Evolutionary conservation across 805 yeast genomes (phyloP), one percentile per base, ranked within the genome.

Genomic region (Grigorovia yakushimaensis): DNA sequence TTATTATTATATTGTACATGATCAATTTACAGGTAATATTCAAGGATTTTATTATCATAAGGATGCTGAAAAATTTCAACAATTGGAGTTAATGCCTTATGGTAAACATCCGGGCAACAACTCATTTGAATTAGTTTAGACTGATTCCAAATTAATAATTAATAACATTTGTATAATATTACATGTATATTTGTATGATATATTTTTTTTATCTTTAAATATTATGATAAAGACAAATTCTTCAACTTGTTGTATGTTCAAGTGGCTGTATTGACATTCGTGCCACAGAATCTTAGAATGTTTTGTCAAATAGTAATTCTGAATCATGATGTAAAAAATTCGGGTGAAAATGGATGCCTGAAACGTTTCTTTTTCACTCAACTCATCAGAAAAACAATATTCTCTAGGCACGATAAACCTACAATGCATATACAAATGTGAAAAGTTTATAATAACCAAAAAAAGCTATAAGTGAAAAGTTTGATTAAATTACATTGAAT

Each of bases 1-100:
- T 0, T 88, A 88, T 61, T 89, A 89, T 65, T 89, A 88, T 61
- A 78, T 88, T 24, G 86, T 88, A 40, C 81, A 88, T 57, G 85
- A 85, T 64, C 89, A 87, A 59, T 51, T 71, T 6, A 79, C 82
- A 2, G 96, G 96, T 6, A 69, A 78, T 6, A 77, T 89, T 22
- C 73, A 77, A 43, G 98, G 98, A 4, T 73, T 84, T 43, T 89
- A 89, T 63, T 89, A 80, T 68, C 94, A 88, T 64, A 75, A 77
- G 54, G 72, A 76, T n/a, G 81, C 89, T 1, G 94, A 84, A 53
- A 82, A 77, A 44, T 70, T 69, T 63, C 96, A 88, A 66, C 84
- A 84, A 56, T 71, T 88, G 54, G 87, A 79, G 53, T 69, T 88
- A 43, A 66, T 52, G 30, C 67, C 67, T 3, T 48, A 51, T 15